phyloP scores from a whole-genome alignment of 2,329 filamentous ascomycete genomes.

The Trichophaea hybrida region DNA sequence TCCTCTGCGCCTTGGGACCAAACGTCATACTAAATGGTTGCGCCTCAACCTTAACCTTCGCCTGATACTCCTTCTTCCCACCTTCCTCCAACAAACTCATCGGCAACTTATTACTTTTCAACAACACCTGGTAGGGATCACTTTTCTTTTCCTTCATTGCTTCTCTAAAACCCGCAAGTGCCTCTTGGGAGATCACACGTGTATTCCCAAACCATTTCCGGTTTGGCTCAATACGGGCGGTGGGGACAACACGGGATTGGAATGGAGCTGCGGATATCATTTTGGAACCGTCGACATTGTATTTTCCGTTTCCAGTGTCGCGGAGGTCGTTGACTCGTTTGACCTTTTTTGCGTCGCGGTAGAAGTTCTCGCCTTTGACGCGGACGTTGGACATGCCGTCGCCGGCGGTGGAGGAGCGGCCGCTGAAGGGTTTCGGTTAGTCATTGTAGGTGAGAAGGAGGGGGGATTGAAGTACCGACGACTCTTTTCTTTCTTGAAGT shows the following conservation, averaged over 20 bases:
- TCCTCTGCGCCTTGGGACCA: constrained; percentile 82
- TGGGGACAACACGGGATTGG: constrained; percentile 68
- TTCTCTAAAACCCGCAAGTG: constrained; percentile 70
- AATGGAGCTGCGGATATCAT: constrained; percentile 68
- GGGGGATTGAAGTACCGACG: constrained; percentile 17
- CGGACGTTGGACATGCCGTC: constrained; percentile 88
- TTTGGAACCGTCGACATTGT: constrained; percentile 1
- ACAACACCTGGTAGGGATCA: constrained; percentile 73
- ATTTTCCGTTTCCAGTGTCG: constrained; percentile 57
- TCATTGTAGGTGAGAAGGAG: not conserved
- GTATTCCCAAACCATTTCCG: constrained; percentile 96
- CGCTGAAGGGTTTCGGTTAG: constrained; percentile 13
- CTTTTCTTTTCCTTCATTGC: constrained; percentile 81
- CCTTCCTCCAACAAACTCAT: constrained; percentile 84
- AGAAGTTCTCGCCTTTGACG: constrained; percentile 96
- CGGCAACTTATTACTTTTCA: constrained; percentile 93
- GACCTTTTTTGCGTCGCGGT: constrained; percentile 65
- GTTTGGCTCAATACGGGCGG: constrained; percentile 84
- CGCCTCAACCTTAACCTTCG: constrained; percentile 84
- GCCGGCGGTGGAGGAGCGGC: constrained; percentile 23
- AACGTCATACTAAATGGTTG: constrained; percentile 80
- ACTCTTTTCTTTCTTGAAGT: constrained; percentile 27
- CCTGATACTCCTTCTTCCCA: constrained; percentile 79
- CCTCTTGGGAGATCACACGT: constrained; percentile 76
- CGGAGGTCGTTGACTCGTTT: constrained; percentile 74